A percentile compares a stretch with the other conserved stretches of the same genome.
Conservation (phyloP, 2,329 filamentous ascomycete genomes). For the Penicillium sp. region DNA sequence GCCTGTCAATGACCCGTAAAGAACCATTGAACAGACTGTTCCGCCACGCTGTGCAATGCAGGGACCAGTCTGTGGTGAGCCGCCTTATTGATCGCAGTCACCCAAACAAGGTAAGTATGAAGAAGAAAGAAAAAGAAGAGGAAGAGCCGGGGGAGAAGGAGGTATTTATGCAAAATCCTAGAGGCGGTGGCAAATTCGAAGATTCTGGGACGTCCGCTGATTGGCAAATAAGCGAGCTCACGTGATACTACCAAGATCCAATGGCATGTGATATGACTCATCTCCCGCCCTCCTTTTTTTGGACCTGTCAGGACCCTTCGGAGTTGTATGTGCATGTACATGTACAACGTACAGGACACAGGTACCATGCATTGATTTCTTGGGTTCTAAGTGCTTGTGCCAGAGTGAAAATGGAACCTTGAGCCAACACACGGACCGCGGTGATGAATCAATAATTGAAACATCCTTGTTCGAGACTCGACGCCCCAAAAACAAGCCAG, state of each 20-base stretch:
- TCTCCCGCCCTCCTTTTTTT: not conserved
- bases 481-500: slow-evolving; percentile 6
- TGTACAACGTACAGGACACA: not conserved
- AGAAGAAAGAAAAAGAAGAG: slow-evolving; percentile 43
- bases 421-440: not conserved
- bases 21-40: slow-evolving; percentile 49
- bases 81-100: slow-evolving; percentile 48
- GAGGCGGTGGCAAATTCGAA: slow-evolving; percentile 13
- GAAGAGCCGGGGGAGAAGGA: slow-evolving; percentile 18
- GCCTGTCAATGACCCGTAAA: slow-evolving; percentile 39
- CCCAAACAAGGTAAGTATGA: slow-evolving; percentile 54
- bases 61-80: slow-evolving; percentile 48
- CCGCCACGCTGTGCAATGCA: slow-evolving; percentile 59
- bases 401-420: not conserved
- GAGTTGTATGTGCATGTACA: not conserved
- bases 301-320: not conserved
- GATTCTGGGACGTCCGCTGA: fast-evolving
- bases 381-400: not conserved
- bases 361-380: not conserved
- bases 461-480: slow-evolving; percentile 11
- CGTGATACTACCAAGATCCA: not conserved
- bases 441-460: slow-evolving; percentile 18
- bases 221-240: not conserved
- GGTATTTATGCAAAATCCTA: slow-evolving; percentile 31
- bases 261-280: not conserved